Evolutionary conservation across 2,329 filamentous ascomycete genomes (phyloP).

Genomic region (Colletotrichum abscissum): DNA sequence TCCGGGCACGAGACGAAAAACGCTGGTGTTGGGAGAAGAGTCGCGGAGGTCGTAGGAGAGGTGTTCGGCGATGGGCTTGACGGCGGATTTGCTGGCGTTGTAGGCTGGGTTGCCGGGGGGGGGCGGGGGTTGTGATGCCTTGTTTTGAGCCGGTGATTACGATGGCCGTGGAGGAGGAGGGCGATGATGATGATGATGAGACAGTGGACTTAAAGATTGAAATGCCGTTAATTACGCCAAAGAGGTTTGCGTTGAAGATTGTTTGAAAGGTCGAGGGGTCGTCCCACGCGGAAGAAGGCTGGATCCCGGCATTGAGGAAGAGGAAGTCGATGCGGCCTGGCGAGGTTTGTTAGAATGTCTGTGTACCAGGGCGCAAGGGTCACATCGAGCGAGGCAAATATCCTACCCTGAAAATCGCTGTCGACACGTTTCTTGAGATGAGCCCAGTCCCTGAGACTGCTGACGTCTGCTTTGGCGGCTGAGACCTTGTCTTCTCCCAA

Average conservation of each 20-base stretch:
- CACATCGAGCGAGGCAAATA: constrained; percentile 23
- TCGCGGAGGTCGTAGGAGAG: constrained; percentile 75
- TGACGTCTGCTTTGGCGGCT: constrained; percentile 71
- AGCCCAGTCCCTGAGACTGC: constrained; percentile 68
- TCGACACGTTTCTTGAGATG: constrained; percentile 59
- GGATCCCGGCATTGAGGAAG: constrained; percentile 79
- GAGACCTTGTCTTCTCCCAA: constrained; percentile 50
- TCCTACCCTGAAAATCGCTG: constrained; percentile 53
- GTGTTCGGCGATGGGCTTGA: constrained; percentile 81
- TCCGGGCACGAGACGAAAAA: constrained; percentile 83
- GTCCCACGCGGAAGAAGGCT: constrained; percentile 59
- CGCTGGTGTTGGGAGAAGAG: constrained; percentile 56
- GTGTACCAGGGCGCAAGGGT: too few relatives aligned
- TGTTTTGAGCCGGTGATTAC: constrained; percentile 88
- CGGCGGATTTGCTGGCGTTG: constrained; percentile 82
- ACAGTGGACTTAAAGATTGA: constrained; percentile 73
- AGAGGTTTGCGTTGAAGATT: constrained; percentile 73
- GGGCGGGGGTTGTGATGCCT: constrained; percentile 87
- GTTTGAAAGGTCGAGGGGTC: constrained; percentile 71
- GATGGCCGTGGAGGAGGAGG: constrained; percentile 61
- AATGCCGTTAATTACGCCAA: constrained; percentile 81
- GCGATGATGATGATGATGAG: constrained; percentile 35
- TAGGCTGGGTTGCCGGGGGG: constrained; percentile 86
- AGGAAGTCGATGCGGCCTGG: constrained; percentile 71
- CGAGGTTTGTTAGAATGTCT: not conserved